Conservation (phyloP, 805 yeast genomes). For the Cyberlindnera euphorbiiphila region DNA sequence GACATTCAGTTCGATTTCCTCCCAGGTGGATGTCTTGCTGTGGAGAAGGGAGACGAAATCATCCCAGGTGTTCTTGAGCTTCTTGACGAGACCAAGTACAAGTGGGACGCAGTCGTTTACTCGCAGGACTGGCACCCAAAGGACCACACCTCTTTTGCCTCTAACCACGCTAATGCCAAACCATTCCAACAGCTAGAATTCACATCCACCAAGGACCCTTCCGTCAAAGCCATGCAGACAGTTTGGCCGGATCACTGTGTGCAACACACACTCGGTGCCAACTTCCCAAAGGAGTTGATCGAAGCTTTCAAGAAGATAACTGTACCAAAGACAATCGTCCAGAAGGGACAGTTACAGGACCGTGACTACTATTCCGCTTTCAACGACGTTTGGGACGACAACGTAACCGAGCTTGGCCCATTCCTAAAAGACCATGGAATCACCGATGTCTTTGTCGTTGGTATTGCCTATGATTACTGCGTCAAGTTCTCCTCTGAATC, state of each 20-base stretch:
- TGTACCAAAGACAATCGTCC: conserved; percentile 43
- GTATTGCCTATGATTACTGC: conserved; percentile 85
- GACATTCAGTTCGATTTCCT: conserved; percentile 88
- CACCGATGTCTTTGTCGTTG: conserved; percentile 66
- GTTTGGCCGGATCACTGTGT: conserved; percentile 95
- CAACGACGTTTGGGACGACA: conserved; percentile 69
- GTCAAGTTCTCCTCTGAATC: conserved; percentile 77
- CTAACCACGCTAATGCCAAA: conserved; percentile 44
- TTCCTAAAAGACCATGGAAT: conserved; percentile 45
- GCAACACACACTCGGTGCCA: conserved; percentile 64
- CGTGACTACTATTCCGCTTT: conserved; percentile 89
- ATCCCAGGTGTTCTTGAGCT: conserved; percentile 50
- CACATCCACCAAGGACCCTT: conserved; percentile 43
- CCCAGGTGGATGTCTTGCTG: conserved; percentile 81
- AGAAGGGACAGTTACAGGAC: conserved; percentile 68
- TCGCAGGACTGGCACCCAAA: conserved; percentile 89
- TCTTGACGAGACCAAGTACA: conserved; percentile 34
- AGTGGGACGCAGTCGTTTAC: conserved; percentile 65
- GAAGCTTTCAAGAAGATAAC: conserved; percentile 30
- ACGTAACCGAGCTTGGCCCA: conserved; percentile 60
- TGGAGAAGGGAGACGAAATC: conserved; percentile 55
- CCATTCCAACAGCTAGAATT: conserved; percentile 53
- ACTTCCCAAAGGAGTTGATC: conserved; percentile 50
- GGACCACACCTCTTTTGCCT: conserved; percentile 79
- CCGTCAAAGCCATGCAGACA: conserved; percentile 35